Evolutionary conservation across 805 yeast species (phyloP).

Genomic region (Saturnispora diversa): DNA sequence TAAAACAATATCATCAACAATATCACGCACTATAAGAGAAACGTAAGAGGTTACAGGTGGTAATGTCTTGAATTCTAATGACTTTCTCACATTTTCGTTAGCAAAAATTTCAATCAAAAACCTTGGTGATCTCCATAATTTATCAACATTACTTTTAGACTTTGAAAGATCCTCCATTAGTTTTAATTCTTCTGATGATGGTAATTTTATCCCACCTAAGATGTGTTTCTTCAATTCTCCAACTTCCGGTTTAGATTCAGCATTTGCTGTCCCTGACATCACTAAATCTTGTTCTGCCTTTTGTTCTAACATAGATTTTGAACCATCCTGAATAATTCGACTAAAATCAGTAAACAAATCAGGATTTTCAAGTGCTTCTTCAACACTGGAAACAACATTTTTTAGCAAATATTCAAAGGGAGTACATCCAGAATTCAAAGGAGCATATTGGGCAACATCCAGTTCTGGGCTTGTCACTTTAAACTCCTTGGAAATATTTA

Average conservation of each 20-base stretch:
- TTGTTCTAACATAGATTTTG: constrained; percentile 12
- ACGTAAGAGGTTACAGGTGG: constrained; percentile 45
- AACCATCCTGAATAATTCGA: constrained; percentile 15
- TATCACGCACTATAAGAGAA: constrained; percentile 64
- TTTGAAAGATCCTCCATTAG: constrained; percentile 28
- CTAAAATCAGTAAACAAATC: constrained; percentile 33
- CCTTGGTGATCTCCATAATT: constrained; percentile 61
- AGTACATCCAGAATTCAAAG: neutral
- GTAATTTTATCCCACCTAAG: constrained; percentile 19
- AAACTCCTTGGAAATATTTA: constrained; percentile 35
- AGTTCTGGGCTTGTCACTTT: constrained; percentile 9
- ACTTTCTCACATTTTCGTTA: constrained; percentile 29
- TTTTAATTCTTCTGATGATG: constrained; percentile 30
- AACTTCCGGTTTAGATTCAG: constrained; percentile 20
- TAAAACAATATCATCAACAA: constrained; percentile 64
- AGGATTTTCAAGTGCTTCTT: constrained; percentile 34
- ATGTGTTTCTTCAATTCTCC: constrained; percentile 14
- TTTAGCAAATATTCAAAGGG: constrained; percentile 7
- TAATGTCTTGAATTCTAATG: constrained; percentile 51
- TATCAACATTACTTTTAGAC: constrained; percentile 44
- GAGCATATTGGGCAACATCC: constrained; percentile 8
- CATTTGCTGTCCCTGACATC: constrained; percentile 10
- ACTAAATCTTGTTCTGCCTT: constrained; percentile 12
- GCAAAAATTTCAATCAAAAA: constrained; percentile 53
- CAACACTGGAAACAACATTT: constrained; percentile 39